Base-by-base conservation (phyloP, 2,329 filamentous ascomycete genomes). In the Trichoderma brevicompactum region DNA sequence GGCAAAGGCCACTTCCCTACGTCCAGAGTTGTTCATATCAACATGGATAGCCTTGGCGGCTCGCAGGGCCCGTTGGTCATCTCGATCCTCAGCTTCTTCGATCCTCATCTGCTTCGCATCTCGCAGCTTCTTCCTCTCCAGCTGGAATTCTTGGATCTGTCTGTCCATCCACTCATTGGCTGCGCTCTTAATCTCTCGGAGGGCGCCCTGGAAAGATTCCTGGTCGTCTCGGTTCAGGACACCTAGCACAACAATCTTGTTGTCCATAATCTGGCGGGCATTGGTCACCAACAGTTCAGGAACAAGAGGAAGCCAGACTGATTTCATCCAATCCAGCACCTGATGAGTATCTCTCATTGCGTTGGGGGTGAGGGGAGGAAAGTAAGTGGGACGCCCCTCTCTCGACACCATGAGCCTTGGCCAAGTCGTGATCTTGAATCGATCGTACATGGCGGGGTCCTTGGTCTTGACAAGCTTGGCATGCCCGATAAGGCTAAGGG, bases 121-220 rank as follows among this genome's bases (percentile, higher is more conserved):
- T 60, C 95, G 89, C 55, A 97, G 84, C 77, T 97, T 95, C 80
- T 97, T 92, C 65, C 94, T 85, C 79, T 98, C 94, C 15, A 96
- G 87, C 76, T 97, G 92, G 83, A 97, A 97, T 44, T 92, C 85
- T 71, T 94, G 89, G 17, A 92, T 90, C 78, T 97, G 92, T 80
- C 96, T 95, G 77, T 98, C 94, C 86, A 98, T 97, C 94, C 95
- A 99, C 77, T 98, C 95, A 67, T 94, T 85, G 8, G 95, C 95
- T 1, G 95, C 95, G 70, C 90, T 94, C 85, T 98, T 98, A 79
- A 99, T 88, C 79, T 99, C 96, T 40, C 90, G 88, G 76, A 92
- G 91, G 32, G 92, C 91, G 65, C 85, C 83, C 58, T 87, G 80
- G 76, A 97, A 97, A 41, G 92, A 88, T 65, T 94, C 91, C 43